Conservation (phyloP, 2,329 filamentous ascomycete genomes). For the Alternaria viburni region DNA sequence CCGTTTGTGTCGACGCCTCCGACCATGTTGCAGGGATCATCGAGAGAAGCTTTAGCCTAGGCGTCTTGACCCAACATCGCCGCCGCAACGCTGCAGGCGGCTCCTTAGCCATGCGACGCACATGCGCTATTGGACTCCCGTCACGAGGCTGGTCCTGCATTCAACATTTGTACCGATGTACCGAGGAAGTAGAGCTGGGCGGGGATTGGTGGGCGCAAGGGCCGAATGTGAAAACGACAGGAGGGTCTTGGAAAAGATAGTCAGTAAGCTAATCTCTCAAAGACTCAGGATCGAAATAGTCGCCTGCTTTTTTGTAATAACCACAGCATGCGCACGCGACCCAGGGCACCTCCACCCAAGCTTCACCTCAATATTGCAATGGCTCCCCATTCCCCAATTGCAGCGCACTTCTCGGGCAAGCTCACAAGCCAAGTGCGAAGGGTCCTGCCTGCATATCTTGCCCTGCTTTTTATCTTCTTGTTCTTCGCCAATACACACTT, state of each 20-base stretch:
- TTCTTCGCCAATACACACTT: constrained; percentile 43
- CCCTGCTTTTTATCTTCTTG: constrained; percentile 37
- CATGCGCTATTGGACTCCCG: constrained; percentile 8
- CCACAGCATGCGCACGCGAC: constrained; percentile 44
- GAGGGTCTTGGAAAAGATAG: constrained; percentile 17
- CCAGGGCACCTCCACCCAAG: constrained; percentile 41
- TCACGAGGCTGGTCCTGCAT: constrained; percentile 1
- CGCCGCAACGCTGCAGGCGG: constrained; percentile 15
- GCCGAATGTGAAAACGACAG: constrained; percentile 3
- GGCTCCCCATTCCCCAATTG: constrained; percentile 42
- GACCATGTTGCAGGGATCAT: constrained; percentile 21
- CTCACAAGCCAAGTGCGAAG: constrained; percentile 44
- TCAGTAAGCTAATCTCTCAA: constrained; percentile 20
- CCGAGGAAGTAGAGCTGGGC: constrained; percentile 10
- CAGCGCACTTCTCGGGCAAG: constrained; percentile 40
- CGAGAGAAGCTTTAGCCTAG: constrained; percentile 31
- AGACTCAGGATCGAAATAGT: constrained; percentile 12
- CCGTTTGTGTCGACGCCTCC: constrained; percentile 18
- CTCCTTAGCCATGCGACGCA: constrained; percentile 6
- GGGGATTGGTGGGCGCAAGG: constrained; percentile 8
- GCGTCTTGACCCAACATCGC: constrained; percentile 20
- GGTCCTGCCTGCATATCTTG: constrained; percentile 42
- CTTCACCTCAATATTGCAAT: constrained; percentile 42
- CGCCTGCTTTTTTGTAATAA: constrained; percentile 34
- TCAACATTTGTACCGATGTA: constrained; percentile 5